Percentiles rank a stretch among this genome's conserved stretches.
phyloP scores from a whole-genome alignment of 1,284 basidiomycete species.

The Malassezia equina region DNA sequence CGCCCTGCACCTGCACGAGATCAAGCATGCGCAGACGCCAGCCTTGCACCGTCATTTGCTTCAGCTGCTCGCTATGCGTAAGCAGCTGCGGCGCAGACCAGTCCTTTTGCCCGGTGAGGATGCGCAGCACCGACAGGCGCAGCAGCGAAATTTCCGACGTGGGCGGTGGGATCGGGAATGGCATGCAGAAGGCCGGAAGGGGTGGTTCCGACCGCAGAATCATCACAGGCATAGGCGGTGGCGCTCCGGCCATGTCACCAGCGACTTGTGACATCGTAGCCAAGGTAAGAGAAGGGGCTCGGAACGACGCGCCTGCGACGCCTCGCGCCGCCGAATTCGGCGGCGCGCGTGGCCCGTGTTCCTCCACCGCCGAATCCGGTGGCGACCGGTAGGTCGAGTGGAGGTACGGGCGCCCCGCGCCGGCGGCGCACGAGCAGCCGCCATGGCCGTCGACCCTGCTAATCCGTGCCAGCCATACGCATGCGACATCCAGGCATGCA shows the following conservation, averaged over 20 bases:
- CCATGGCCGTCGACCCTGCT: constrained; percentile 2
- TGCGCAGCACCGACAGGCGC: constrained; percentile 35
- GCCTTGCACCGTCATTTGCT: constrained; percentile 38
- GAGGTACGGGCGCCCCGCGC: neutral
- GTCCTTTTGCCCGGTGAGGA: constrained; percentile 35
- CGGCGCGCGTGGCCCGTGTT: neutral
- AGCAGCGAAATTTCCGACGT: constrained; percentile 29
- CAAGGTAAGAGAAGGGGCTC: neutral
- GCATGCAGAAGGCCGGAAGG: constrained; percentile 35
- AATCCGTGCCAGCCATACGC: constrained; percentile 40
- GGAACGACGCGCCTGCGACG: neutral
- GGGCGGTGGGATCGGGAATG: constrained; percentile 36
- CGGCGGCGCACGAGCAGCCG: neutral
- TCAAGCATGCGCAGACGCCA: constrained; percentile 44
- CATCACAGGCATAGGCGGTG: constrained; percentile 19
- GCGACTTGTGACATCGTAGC: neutral
- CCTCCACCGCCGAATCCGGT: constrained; percentile 8
- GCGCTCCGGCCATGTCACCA: neutral
- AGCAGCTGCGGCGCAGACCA: constrained; percentile 19
- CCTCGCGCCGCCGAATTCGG: neutral
- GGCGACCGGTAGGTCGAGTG: neutral
- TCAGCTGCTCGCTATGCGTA: constrained; percentile 39
- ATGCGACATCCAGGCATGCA: constrained; percentile 40
- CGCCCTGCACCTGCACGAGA: constrained; percentile 39
- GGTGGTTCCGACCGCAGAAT: constrained; percentile 31